Evolutionary conservation across 2,329 filamentous ascomycete species (phyloP), one percentile per base, ranked within the genome.

Genomic region (Westerdykella ornata): DNA sequence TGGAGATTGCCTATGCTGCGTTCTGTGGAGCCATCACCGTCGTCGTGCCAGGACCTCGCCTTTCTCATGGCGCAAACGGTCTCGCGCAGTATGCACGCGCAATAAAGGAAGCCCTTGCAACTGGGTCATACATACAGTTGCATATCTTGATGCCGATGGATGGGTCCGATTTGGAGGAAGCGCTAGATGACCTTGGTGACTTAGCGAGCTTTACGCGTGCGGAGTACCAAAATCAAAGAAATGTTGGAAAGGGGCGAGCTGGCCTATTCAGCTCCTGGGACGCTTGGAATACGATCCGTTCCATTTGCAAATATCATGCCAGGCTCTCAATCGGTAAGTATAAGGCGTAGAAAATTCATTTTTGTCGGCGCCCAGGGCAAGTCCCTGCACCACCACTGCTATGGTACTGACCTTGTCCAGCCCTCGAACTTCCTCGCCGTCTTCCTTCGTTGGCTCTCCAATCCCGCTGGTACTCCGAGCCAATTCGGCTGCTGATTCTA

Each of bases 1-100:
- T 95, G 30, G 92, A 98, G 63, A 77, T 97, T 36, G 85, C 88
- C 37, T 98, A 96, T 68, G 92, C 94, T 49, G 89, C 88, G 48
- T 98, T 97, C 68, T 96, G 88, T 59, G 94, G 94, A 28, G 77
- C 92, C 36, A 81, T 82, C 42, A 94, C 85, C 65, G 75, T 97
- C 44, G 72, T 97, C 38, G 73, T 98, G 20, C 81, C 84, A 1
- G 88, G 88, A 0, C 92, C 92, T 3, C 77, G 77, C 49, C 69
- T 79, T 12, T 78, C 83, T 49, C 73, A 78, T 43, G 74, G 75
- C 43, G 74, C 72, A 32, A 67, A 72, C 40, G 73, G 75, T 13
- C 77, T 73, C 57, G 68, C 82, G 0, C 86, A 88, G 56, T 98
- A 88, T 71, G 85, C 86, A 26, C 82, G 89, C 40, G 85, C 87